Evolutionary conservation across 139 green algal genomes (phyloP), one percentile per base, ranked within the genome.

Genomic region (Astrephomene gubernaculifera): DNA sequence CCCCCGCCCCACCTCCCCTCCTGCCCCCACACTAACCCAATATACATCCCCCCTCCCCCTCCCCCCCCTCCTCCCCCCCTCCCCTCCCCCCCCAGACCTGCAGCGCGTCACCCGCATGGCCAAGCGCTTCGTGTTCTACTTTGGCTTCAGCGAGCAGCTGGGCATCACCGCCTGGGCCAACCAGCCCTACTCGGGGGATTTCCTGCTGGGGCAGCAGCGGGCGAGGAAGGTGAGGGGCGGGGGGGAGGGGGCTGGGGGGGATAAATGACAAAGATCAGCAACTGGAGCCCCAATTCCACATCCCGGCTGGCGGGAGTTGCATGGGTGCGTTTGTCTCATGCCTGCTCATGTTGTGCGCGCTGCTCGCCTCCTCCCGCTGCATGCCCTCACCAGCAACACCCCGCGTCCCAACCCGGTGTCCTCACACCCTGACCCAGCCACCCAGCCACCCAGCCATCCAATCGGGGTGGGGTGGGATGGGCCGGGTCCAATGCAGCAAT

Each of bases 161-260:
- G 91, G 91, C 44, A 82, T 94, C 67, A 94, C 91, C 72, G 91
- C 65, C 1, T 94, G 87, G 85, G 89, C 89, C 22, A 73, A 80
- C 45, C 74, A 91, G 87, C 91, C 91, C 33, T 94, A 92, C 83
- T 90, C 84, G 21, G 22, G 71, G 6, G 91, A 94, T 81, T 94
- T 92, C 71, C 14, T 71, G 4, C 54, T 94, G 6, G 87, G 87
- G 35, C 68, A 45, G 36, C 82, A 88, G 49, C 53, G 84, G 39
- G 67, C 84, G 6, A 61, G 88, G 52, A 91, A 92, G 90, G 90
- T 92, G 61, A 0, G 74, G 3, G 54, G 19, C 19, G 9, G 60
- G 12, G 25, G 31, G 29, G 36, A 38, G 54, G 74, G 19, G 35
- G 74, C 25, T 2, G 3, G 43, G 41, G 38, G 21, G 68, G 29